Evolutionary conservation across 257 asterid genomes (phyloP), one percentile per base, ranked within the genome.

Genomic region (Oldenlandia corymbosa): DNA sequence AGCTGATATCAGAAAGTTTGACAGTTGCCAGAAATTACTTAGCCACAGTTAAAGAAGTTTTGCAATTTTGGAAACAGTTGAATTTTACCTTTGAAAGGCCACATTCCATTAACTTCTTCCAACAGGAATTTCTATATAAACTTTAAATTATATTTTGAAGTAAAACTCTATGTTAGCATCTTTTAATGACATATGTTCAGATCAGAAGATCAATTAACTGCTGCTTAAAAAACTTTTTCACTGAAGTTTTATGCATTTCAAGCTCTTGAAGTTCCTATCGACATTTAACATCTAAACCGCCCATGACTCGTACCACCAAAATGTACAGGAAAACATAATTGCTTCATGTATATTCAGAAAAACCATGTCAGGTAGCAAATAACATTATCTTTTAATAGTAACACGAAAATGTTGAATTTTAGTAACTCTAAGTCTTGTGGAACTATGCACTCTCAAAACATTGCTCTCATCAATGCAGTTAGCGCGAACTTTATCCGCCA

Each of bases 401-500:
- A 59, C 14, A 16, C 18, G 11, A 39, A 10, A 13, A 37, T 34
- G 70, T 53, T 53, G 23, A 64, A n/a, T 34, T 39, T 32, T 7
- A 21, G n/a, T 56, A 41, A 42, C 5, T 43, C 56, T 7, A 47
- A 52, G 13, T 65, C 7, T 24, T 24, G 53, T 36, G 52, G 24
- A 52, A 27, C 39, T 37, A 27, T 7, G 49, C 37, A 3, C 18
- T 16, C 26, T n/a, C 18, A 20, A 46, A n/a, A 17, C 4, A 12
- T 45, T 46, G 27, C 24, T 5, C 11, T 23, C 26, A 16, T 42
- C 10, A 45, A 18, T 31, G 45, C 27, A 28, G 7, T 61, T 45
- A 30, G 66, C n/a, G 13, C 46, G 28, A 37, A 61, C 18, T 26
- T 27, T 53, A 66, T 45, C 72, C 58, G 70, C 36, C 56, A 52